Base-by-base conservation (phyloP, 192 early-diverging fungal genomes). In the Entomortierella beljakovae region DNA sequence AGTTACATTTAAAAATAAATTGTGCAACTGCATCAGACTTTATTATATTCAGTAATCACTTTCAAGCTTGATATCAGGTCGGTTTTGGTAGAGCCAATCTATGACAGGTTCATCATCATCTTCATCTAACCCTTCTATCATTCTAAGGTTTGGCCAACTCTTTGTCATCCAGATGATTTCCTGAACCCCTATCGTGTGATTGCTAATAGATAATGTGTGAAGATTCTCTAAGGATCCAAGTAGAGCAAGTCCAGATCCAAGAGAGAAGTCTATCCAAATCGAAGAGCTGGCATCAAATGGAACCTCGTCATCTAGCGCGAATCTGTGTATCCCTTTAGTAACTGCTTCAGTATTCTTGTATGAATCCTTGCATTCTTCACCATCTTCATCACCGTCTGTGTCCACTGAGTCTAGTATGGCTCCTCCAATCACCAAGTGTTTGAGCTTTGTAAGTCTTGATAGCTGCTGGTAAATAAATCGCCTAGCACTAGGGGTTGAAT, bases 381-480 rank as follows among this genome's bases (percentile, higher is more conserved):
- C 53, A 16, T 20, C 28, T 18, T 67, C 54, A 28, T 42, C 37
- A 11, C 26, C 40, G 28, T 58, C 18, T 6, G 2, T 25, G 22
- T 35, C 23, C 61, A 49, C 46, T 9, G n/a, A 43, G 4, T 50
- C 29, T 23, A 10, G 28, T 16, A 60, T 48, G 3, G 35, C 5
- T 8, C 55, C 71, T 5, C 28, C 52, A 7, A 74, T 32, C 10
- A 64, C 48, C 40, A 74, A 29, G 22, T 74, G 60, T 48, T 50
- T 58, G 13, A 74, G 49, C 4, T 61, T 60, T 8, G 48, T 74
- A 35, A 74, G 22, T 32, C 51, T 40, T 28, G 63, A 64, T 1
- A 74, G 29, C 35, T 74, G 71, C 10, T 74, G 57, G n/a, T 66
- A 74, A 25, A 74, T 38, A 31, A 74, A 74, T 6, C 50, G 62